Evolutionary conservation across 2,329 filamentous ascomycete species (phyloP).

Genomic region (Diaporthe destruens): DNA sequence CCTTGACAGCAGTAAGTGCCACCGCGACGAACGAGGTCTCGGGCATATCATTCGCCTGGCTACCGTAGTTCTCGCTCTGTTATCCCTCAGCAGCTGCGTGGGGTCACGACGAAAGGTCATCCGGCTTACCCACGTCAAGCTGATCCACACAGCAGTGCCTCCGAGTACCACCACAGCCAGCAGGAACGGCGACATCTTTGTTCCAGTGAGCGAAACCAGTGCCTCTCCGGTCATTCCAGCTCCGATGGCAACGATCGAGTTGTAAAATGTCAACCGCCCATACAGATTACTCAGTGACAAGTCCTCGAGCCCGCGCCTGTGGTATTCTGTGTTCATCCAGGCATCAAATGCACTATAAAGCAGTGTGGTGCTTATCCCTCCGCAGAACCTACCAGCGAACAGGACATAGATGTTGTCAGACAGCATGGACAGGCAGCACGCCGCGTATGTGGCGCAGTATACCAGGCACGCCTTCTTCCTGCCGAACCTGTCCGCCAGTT

Average conservation of each 20-base stretch:
- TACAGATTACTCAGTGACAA: slow-evolving; percentile 64
- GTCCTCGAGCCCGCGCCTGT: slow-evolving; percentile 56
- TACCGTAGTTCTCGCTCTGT: slow-evolving; percentile 23
- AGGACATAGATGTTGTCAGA: slow-evolving; percentile 57
- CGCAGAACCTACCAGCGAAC: slow-evolving; percentile 66
- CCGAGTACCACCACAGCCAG: slow-evolving; percentile 39
- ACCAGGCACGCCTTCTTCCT: slow-evolving; percentile 59
- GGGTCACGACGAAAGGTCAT: neutral
- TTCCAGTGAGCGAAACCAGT: slow-evolving; percentile 61
- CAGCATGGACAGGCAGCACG: slow-evolving; percentile 66
- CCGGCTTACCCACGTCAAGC: slow-evolving; percentile 61
- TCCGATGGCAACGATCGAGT: slow-evolving; percentile 67
- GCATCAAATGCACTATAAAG: slow-evolving; percentile 71
- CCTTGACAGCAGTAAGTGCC: neutral
- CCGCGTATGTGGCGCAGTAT: slow-evolving; percentile 65
- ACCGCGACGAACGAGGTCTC: neutral
- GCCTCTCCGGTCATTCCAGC: slow-evolving; percentile 66
- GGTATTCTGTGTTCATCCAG: slow-evolving; percentile 71
- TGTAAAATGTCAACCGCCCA: slow-evolving; percentile 65
- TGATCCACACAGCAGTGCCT: slow-evolving; percentile 59
- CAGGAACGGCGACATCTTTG: slow-evolving; percentile 59
- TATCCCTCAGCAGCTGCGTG: neutral
- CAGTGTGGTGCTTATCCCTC: slow-evolving; percentile 68
- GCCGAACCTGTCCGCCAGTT: slow-evolving; percentile 52
- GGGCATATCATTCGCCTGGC: neutral